Evolutionary conservation across 2,329 filamentous ascomycete genomes (phyloP), one percentile per base, ranked within the genome.

Genomic region (Penicillium fuscoglaucum): DNA sequence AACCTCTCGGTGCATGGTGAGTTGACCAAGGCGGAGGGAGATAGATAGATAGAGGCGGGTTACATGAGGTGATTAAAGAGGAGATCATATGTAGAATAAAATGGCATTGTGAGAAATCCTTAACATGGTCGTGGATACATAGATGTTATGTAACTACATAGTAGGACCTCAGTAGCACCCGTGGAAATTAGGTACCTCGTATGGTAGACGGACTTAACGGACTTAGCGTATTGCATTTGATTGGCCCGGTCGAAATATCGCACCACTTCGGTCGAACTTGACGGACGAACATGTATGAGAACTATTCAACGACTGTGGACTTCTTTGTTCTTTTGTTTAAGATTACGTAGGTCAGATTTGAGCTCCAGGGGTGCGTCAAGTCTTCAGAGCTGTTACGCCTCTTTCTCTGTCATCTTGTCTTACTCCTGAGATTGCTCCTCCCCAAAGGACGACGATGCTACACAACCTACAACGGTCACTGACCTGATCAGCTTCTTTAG

Each of bases 201-300:
- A 3, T 35, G 5, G 6, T 48, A 9, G 19, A 51, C 48, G 35
- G 33, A 51, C 12, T 26, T 39, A 28, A 19, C 33, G 17, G 48
- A 37, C 1, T 1, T 10, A 15, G 24, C 3, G 4, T 24, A 26
- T 15, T 41, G 15, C 17, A 26, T 19, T n/a, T 55, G 43, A 55
- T 55, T 50, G 47, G 54, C 10, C 24, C 28, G 31, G 50, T 15
- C n/a, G 29, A 54, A 54, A 29, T 41, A 3, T 45, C 55, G 35
- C 43, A 33, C 33, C 17, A 12, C 19, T 60, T 65, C 63, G 65
- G 64, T 44, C 65, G 62, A 65, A 67, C 19, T 52, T 43, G 26
- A 63, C 64, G 65, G 65, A 66, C 63, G 63, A 66, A 46, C 15
- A n/a, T 52, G 46, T 48, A 54, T 48, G 47, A 39, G 31, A 48